Percentiles rank a stretch among this genome's conserved stretches.
Conservation (phyloP, 108 stramenopile genomes). For the Aurantiochytrium sp. region DNA sequence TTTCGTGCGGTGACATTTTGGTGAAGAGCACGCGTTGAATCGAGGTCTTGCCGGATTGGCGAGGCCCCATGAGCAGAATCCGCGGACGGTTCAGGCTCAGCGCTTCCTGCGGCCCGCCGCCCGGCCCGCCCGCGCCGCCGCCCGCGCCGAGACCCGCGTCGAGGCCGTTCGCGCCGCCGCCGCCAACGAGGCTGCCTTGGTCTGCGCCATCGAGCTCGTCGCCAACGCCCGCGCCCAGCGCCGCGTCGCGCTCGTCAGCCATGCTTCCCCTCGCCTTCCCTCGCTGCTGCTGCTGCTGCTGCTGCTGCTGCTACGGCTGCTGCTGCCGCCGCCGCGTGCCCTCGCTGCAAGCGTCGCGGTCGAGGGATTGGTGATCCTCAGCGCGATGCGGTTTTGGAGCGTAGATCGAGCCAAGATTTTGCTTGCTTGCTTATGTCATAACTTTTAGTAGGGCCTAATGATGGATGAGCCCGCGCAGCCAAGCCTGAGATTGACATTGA, state of each 20-base stretch:
- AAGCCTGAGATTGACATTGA: too few relatives aligned
- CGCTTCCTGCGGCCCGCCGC: background rate
- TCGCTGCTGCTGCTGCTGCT: too few relatives aligned
- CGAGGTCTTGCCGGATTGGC: conserved; percentile 77
- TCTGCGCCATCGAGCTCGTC: background rate
- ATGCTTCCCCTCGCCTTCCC: too few relatives aligned
- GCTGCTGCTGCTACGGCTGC: too few relatives aligned
- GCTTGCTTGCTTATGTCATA: too few relatives aligned
- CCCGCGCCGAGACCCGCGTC: background rate
- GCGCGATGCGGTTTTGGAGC: background rate
- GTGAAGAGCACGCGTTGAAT: conserved; percentile 93
- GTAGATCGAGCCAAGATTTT: background rate
- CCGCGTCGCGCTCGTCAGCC: background rate
- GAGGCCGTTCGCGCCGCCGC: background rate
- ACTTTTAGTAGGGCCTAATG: too few relatives aligned
- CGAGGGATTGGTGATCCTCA: background rate
- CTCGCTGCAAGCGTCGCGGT: background rate
- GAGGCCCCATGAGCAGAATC: conserved; percentile 89
- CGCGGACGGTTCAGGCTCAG: conserved; percentile 50
- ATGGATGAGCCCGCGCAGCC: too few relatives aligned
- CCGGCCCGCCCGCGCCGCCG: too few relatives aligned
- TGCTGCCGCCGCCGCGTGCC: background rate
- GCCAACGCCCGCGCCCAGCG: background rate
- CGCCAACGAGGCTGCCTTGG: background rate
- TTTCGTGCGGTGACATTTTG: conserved; percentile 99